Conservation (phyloP, 805 yeast species). For the Saturnispora bothae region DNA sequence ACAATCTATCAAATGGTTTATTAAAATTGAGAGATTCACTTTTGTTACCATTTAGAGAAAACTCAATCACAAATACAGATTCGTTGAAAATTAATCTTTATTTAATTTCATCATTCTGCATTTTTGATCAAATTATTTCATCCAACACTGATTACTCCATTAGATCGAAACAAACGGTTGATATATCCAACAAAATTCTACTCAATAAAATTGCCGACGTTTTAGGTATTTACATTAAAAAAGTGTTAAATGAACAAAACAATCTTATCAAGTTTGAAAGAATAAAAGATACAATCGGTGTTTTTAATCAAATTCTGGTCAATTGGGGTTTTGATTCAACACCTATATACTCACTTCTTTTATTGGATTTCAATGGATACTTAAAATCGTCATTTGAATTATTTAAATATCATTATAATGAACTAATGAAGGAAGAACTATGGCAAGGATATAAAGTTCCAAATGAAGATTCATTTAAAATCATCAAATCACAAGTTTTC, state of each 20-base stretch:
- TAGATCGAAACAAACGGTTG: slow-evolving; percentile 48
- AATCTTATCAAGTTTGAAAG: slow-evolving; percentile 33
- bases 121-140: slow-evolving; percentile 62
- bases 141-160: slow-evolving; percentile 53
- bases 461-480: slow-evolving; percentile 47
- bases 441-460: slow-evolving; percentile 77
- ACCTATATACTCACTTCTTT: slow-evolving; percentile 51
- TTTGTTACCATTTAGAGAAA: slow-evolving; percentile 47
- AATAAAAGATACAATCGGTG: slow-evolving; percentile 54
- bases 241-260: slow-evolving; percentile 31
- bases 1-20: slow-evolving; percentile 62
- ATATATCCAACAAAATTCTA: slow-evolving; percentile 70
- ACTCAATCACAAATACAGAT: slow-evolving; percentile 28
- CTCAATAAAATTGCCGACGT: slow-evolving; percentile 49
- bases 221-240: slow-evolving; percentile 36
- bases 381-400: slow-evolving; percentile 44
- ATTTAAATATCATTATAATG: slow-evolving; percentile 52
- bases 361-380: slow-evolving; percentile 48
- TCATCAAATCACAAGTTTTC: slow-evolving; percentile 38
- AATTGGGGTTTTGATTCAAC: slow-evolving; percentile 51
- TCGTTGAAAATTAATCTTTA: slow-evolving; percentile 46
- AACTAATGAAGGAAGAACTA: slow-evolving; percentile 65
- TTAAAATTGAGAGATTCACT: slow-evolving; percentile 58
- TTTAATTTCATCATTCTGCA: slow-evolving; percentile 64
- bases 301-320: slow-evolving; percentile 67